Evolutionary conservation across 495 filamentous ascomycete genomes (phyloP).

Genomic region (Xylaria palmicola): DNA sequence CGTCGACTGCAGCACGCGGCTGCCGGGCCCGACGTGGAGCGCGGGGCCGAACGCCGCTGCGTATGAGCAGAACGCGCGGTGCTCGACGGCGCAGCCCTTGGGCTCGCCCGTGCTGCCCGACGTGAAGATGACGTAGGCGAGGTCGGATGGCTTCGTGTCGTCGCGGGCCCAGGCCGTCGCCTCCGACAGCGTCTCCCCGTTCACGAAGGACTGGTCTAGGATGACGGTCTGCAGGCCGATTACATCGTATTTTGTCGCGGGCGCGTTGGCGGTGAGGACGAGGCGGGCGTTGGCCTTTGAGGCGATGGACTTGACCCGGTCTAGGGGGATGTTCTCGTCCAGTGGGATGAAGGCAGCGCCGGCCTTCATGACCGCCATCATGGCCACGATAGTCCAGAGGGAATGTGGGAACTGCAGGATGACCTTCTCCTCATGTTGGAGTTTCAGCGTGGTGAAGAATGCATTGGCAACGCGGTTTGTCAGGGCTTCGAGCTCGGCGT

Average conservation of each 20-base stretch:
- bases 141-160: conserved; percentile 13
- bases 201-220: background rate
- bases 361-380: conserved; percentile 39
- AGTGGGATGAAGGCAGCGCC: conserved; percentile 47
- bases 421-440: conserved; percentile 34
- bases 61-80: conserved; percentile 26
- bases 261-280: background rate
- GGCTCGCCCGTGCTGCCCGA: conserved; percentile 31
- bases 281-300: background rate
- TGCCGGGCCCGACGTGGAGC: conserved; percentile 32
- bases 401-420: conserved; percentile 12
- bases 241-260: background rate
- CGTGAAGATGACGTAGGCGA: conserved; percentile 51
- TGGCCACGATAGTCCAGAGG: conserved; percentile 31
- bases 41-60: conserved; percentile 36
- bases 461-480: background rate
- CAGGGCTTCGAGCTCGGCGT: background rate
- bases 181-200: background rate
- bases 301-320: background rate
- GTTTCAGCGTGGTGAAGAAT: background rate
- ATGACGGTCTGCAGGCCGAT: background rate
- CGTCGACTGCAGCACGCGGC: conserved; percentile 50
- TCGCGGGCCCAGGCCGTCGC: background rate
- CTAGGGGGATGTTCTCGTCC: conserved; percentile 40
- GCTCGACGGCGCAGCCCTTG: conserved; percentile 34